Base-by-base conservation (phyloP, 371 early-diverging fungal genomes). In the Encephalitozoon hellem region DNA sequence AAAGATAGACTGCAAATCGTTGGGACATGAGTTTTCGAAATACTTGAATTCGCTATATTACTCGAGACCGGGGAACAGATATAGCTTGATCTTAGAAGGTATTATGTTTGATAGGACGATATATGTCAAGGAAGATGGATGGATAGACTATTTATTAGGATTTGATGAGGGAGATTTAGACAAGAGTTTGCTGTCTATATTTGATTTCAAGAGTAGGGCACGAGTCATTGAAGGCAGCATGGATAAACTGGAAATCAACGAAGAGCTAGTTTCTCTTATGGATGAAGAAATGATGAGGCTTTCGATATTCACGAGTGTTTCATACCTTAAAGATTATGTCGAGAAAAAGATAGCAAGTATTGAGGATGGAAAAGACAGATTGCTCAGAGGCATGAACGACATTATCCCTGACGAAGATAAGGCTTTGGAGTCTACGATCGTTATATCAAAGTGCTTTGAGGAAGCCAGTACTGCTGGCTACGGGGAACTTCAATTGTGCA, bases 11-110 rank as follows among this genome's bases (percentile, higher is more conserved):
- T 66, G 30, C n/a, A 66, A 66, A n/a, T 21, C 3, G 9, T 43
- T 66, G 23, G 42, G n/a, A 9, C 18, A 42, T 66, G 67, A 39
- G 15, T 66, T 45, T 66, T 66, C 67, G 15, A 66, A 15, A 66
- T 66, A 66, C 30, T 43, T 66, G 8, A 41, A 66, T 12, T 21
- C 18, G 0, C 12, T 66, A n/a, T 42, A 66, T 43, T 45, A 66
- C 42, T 32, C 39, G 15, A 66, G 9, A 39, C 28, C 42, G 2
- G 45, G 3, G 12, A 23, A 42, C 43, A 21, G 28, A 45, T 18
- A 15, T 2, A 42, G 42, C 28, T 30, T 66, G 28, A 41, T 66
- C n/a, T 43, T 66, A 12, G 67, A 66, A 43, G 42, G 67, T 8
- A 66, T 43, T 28, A 28, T 66, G 2, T 47, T 66, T 28, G 47